Conservation (phyloP, 164 flowering plant species). For the Magnolia officinalis region DNA sequence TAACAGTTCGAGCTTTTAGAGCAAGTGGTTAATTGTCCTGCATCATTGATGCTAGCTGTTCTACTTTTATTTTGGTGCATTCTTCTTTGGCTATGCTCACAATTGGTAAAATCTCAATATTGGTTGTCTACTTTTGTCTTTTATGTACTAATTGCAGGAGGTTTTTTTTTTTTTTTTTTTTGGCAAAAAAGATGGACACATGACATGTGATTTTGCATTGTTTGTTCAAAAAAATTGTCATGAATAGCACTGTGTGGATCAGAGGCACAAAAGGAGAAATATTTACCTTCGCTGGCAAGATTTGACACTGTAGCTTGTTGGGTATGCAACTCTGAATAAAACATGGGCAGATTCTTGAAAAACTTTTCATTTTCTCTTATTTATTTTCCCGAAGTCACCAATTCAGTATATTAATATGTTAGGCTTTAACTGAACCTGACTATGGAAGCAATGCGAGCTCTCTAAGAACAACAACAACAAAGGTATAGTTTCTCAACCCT, state of each 20-base stretch:
- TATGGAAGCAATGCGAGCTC: constrained; percentile 97
- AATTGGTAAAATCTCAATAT: constrained; percentile 50
- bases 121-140: neutral
- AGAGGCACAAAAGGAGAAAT: constrained; percentile 81
- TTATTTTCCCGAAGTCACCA: neutral
- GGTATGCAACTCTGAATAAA: constrained; percentile 39
- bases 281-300: constrained; percentile 80
- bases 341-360: neutral
- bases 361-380: neutral
- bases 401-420: constrained; percentile 5
- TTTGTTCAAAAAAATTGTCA: constrained; percentile 17
- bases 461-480: constrained; percentile 77
- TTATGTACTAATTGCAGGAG: neutral
- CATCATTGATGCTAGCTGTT: constrained; percentile 99
- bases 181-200: neutral
- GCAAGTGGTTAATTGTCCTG: too few species aligned
- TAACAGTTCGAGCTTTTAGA: too few species aligned
- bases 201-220: neutral
- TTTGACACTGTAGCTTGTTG: constrained; percentile 70
- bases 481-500: constrained; percentile 36
- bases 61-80: constrained; percentile 88
- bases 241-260: constrained; percentile 81
- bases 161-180: neutral
- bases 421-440: constrained; percentile 94
- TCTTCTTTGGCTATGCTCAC: constrained; percentile 96